phyloP scores from a whole-genome alignment of 2,329 filamentous ascomycete species.

The Drechslerella stenobrocha region DNA sequence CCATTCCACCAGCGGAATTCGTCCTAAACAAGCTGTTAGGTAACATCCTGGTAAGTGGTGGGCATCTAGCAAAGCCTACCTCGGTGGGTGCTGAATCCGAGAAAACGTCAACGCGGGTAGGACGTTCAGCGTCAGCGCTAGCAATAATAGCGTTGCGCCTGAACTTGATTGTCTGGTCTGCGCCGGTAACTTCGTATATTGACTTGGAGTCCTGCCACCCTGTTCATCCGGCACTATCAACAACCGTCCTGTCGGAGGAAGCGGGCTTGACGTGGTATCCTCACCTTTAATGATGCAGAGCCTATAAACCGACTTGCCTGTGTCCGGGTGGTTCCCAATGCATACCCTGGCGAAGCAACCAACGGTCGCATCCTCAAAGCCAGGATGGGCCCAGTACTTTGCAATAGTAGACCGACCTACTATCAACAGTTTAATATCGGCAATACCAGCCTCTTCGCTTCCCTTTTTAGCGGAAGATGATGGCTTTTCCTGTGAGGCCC shows the following conservation, averaged over 20 bases:
- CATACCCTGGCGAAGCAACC: constrained; percentile 79
- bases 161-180: constrained; percentile 27
- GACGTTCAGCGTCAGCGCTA: constrained; percentile 22
- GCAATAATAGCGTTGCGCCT: constrained; percentile 41
- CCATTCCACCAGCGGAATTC: constrained; percentile 83
- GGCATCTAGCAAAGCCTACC: too few species aligned
- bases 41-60: too few species aligned
- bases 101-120: constrained; percentile 76
- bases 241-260: not conserved
- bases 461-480: constrained; percentile 40
- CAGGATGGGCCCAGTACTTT: constrained; percentile 88
- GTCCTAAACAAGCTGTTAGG: too few species aligned
- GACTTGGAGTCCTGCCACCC: constrained; percentile 36
- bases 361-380: constrained; percentile 77
- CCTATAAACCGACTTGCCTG: constrained; percentile 74
- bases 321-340: constrained; percentile 74
- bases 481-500: constrained; percentile 28
- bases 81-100: constrained; percentile 86
- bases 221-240: constrained; percentile 39
- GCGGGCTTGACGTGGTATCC: not conserved
- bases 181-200: constrained; percentile 32
- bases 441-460: constrained; percentile 44
- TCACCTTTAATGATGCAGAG: constrained; percentile 84
- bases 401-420: constrained; percentile 83
- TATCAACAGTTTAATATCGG: constrained; percentile 61